Base-by-base conservation (phyloP, 2,329 filamentous ascomycete species). In the Dactylellina parvicollis region DNA sequence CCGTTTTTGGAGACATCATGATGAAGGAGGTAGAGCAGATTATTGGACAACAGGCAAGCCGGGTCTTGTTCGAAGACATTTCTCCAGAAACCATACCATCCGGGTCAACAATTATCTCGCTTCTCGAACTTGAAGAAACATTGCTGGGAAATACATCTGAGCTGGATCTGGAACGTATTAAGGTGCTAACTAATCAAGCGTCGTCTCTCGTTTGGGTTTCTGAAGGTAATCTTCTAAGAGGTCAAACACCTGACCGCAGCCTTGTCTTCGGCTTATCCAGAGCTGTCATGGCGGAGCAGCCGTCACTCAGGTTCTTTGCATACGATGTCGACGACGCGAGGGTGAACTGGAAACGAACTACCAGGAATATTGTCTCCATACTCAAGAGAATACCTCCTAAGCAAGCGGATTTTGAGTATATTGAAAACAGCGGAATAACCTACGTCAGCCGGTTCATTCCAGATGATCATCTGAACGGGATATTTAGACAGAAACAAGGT, bases 361-460 rank as follows among this genome's bases (percentile, higher is more conserved):
- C 47, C 20, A 18, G 16, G 22, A 65, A 72, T 26, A 70, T 76
- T 16, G 26, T 73, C 16, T 60, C 61, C 4, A 7, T 75, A 2
- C 28, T 75, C 9, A 60, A 70, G 22, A 47, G 22, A 18, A 16
- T 16, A 50, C 20, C 10, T 44, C n/a, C 54, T 18, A n/a, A 46
- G 7, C 12, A 49, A 10, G 36, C 52, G 10, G 79, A 81, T 42
- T 69, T 75, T 9, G 80, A 81, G 30, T 78, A 77, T 20, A 70
- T 65, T 7, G 79, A 79, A 78, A 77, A 77, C 16, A 70, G 78
- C 36, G 78, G 78, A 10, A 77, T 77, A 30, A 38, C 79, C n/a
- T 79, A 78, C 75, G 76, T 80, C 1, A 79, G 78, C 50, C 77
- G 80, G 5, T 60, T 40, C 12, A 73, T 78, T 7, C 77, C 78